phyloP scores from a whole-genome alignment of 2,329 filamentous ascomycete genomes.

The Hypomyces perniciosus region DNA sequence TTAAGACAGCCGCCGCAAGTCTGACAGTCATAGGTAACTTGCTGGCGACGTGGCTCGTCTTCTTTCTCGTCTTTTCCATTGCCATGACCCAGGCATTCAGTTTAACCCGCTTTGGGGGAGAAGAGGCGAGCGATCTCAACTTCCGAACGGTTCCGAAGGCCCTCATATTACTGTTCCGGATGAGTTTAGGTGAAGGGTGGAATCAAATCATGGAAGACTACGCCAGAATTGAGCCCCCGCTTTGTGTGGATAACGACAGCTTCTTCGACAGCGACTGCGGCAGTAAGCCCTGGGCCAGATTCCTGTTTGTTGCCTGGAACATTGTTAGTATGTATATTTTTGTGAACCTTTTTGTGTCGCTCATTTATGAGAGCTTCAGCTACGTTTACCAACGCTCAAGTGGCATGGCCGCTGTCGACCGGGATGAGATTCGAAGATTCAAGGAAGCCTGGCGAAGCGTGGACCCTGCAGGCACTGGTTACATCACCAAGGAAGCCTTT shows the following conservation, averaged over 20 bases:
- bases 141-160: slow-evolving; percentile 92
- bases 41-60: slow-evolving; percentile 91
- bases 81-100: slow-evolving; percentile 95
- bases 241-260: slow-evolving; percentile 64
- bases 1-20: slow-evolving; percentile 96
- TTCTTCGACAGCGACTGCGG: slow-evolving; percentile 93
- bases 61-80: slow-evolving; percentile 95
- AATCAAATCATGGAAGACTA: slow-evolving; percentile 96
- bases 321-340: slow-evolving; percentile 99
- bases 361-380: slow-evolving; percentile 99
- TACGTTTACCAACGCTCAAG: slow-evolving; percentile 98
- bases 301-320: slow-evolving; percentile 94
- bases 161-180: slow-evolving; percentile 85
- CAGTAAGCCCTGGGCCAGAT: slow-evolving; percentile 79
- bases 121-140: slow-evolving; percentile 75
- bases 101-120: slow-evolving; percentile 74
- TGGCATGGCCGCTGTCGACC: slow-evolving; percentile 81
- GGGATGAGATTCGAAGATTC: slow-evolving; percentile 92
- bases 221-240: slow-evolving; percentile 69
- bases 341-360: slow-evolving; percentile 93
- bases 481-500: slow-evolving; percentile 83
- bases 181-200: slow-evolving; percentile 93
- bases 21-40: slow-evolving; percentile 85
- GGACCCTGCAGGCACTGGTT: slow-evolving; percentile 86
- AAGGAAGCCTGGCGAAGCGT: slow-evolving; percentile 98